These are phyloP conservation scores for Asclepias syriaca DNA, from an alignment of 257 asterid genomes.

Conservation along the genomic window DNA sequence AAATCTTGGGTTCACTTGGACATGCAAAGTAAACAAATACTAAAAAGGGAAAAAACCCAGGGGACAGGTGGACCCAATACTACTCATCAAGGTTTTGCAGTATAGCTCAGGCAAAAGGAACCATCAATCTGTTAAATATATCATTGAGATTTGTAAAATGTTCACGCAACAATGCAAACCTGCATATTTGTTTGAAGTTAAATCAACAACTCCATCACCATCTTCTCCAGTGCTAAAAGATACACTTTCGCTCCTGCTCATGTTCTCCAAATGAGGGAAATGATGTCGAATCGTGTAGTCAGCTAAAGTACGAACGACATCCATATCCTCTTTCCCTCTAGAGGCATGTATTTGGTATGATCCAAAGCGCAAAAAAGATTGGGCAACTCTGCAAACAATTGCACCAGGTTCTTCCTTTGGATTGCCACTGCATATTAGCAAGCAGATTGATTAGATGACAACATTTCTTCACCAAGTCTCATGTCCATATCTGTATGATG, in stretches of 20 bases:
- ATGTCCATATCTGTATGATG: neutral
- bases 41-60: neutral
- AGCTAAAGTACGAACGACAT: conserved; percentile 69
- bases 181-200: conserved; percentile 94
- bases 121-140: neutral
- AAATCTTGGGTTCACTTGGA: neutral
- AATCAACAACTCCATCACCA: conserved; percentile 76
- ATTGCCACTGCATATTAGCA: conserved; percentile 66
- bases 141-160: neutral
- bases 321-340: conserved; percentile 73
- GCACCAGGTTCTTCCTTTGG: conserved; percentile 99
- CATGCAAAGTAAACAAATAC: neutral
- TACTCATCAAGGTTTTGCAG: neutral
- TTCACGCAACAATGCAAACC: conserved; percentile 28
- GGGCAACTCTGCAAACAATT: conserved; percentile 89
- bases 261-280: conserved; percentile 77
- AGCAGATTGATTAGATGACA: neutral
- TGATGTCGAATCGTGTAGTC: conserved; percentile 83
- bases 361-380: conserved; percentile 91
- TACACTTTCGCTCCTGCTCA: conserved; percentile 68
- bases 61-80: neutral
- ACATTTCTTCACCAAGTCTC: neutral
- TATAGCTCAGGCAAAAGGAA: neutral
- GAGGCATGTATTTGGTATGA: conserved; percentile 91
- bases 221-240: conserved; percentile 87